phyloP scores from a whole-genome alignment of 306 rosid species.

The Quercus robur region DNA sequence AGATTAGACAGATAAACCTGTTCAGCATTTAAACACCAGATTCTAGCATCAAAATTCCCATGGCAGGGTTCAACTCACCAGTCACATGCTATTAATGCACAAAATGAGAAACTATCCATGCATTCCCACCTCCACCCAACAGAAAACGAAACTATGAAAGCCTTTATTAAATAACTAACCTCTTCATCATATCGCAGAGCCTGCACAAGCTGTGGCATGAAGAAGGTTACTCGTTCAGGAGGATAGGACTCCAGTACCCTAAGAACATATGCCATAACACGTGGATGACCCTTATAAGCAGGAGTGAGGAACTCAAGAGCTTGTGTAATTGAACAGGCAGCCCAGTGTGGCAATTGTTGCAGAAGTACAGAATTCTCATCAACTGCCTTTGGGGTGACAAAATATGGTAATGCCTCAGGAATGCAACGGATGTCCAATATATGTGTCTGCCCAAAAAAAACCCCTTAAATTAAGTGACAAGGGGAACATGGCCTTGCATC shows the following conservation, averaged over 20 bases:
- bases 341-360: slow-evolving; percentile 99
- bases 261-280: slow-evolving; percentile 96
- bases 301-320: slow-evolving; percentile 95
- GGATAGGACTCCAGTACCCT: slow-evolving; percentile 98
- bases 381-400: slow-evolving; percentile 86
- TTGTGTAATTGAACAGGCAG: slow-evolving; percentile 96
- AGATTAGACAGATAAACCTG: not conserved
- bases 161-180: slow-evolving; percentile 51
- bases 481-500: slow-evolving; percentile 11
- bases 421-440: slow-evolving; percentile 79
- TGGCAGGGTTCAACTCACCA: not conserved
- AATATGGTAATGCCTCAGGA: slow-evolving; percentile 95
- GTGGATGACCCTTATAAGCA: slow-evolving; percentile 94
- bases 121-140: not conserved
- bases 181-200: slow-evolving; percentile 92
- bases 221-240: slow-evolving; percentile 88
- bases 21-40: no score
- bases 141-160: slow-evolving; percentile 4
- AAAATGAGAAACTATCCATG: not conserved
- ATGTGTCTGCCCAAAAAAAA: slow-evolving; percentile 52
- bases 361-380: slow-evolving; percentile 92
- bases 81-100: not conserved
- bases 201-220: slow-evolving; percentile 98
- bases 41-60: not conserved
- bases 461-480: slow-evolving; percentile 4